These are phyloP conservation scores for Amanita rubescens DNA, from an alignment of 768 basidiomycete species.

Conservation along the genomic window DNA sequence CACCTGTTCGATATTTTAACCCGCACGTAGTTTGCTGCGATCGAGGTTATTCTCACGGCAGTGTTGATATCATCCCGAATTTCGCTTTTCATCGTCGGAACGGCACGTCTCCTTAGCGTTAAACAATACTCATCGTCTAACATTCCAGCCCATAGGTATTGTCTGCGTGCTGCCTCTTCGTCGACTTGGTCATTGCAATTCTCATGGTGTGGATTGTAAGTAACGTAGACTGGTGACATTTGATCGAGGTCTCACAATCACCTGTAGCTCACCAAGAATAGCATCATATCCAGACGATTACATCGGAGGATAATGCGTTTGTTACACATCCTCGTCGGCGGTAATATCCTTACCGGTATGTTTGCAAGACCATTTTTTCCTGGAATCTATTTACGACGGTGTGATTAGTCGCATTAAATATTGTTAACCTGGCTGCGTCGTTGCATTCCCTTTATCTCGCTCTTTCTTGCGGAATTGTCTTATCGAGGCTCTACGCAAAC, in stretches of 20 bases:
- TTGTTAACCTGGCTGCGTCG: too few relatives aligned
- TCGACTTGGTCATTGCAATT: conserved; percentile 23
- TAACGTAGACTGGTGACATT: neutral
- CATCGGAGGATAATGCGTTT: conserved; percentile 20
- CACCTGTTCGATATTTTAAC: neutral
- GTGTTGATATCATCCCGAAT: neutral
- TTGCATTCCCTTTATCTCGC: too few relatives aligned
- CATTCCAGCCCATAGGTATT: conserved; percentile 13
- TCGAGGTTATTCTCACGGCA: neutral
- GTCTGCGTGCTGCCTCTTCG: conserved; percentile 23
- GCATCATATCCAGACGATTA: conserved; percentile 19
- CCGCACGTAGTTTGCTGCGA: neutral
- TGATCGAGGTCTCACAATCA: neutral
- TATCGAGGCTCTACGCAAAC: too few relatives aligned
- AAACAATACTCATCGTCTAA: neutral
- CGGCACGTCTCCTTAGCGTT: neutral
- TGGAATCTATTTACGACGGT: too few relatives aligned
- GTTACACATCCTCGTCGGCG: conserved; percentile 26
- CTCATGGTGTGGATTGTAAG: conserved; percentile 26
- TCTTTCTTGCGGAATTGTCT: too few relatives aligned
- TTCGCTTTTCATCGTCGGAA: neutral
- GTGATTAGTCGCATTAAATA: too few relatives aligned
- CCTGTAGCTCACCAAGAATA: conserved; percentile 15
- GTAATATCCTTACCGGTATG: conserved; percentile 24
- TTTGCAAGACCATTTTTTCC: neutral